A percentile compares a stretch with the other conserved stretches of the same genome.
Conservation (phyloP, 371 early-diverging fungal species). For the Rhizopus delemar region DNA sequence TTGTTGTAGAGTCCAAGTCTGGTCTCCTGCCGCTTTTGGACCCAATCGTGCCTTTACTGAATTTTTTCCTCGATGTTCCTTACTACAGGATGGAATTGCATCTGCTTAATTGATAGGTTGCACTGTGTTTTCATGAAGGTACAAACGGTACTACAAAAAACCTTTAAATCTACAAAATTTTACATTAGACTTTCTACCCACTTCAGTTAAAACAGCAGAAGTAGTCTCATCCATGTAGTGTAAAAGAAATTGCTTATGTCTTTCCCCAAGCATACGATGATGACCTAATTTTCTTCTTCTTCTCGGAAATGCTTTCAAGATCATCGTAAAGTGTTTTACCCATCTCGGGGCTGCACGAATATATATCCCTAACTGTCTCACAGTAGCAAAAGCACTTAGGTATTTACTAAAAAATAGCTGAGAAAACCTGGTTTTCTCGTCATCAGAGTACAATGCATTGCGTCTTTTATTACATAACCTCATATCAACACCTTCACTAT, state of each 20-base stretch:
- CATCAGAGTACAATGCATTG: neutral
- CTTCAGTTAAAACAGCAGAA: conserved; percentile 1
- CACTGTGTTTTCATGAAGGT: neutral
- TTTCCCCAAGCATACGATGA: conserved; percentile 2
- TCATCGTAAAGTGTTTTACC: conserved; percentile 13
- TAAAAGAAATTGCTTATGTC: neutral
- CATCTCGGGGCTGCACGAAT: neutral
- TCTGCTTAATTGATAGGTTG: conserved; percentile 6
- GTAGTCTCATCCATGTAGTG: conserved; percentile 3
- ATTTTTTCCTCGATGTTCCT: neutral
- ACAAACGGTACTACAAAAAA: too few species aligned
- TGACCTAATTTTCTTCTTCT: neutral
- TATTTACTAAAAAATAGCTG: neutral
- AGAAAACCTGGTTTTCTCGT: neutral
- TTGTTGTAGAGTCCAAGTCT: conserved; percentile 5
- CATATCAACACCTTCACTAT: neutral
- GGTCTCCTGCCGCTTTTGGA: conserved; percentile 2
- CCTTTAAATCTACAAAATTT: too few species aligned
- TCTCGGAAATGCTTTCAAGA: conserved; percentile 8
- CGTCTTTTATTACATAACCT: neutral
- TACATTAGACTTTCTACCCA: neutral
- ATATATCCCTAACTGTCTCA: neutral
- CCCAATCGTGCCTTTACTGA: conserved; percentile 10
- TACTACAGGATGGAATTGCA: neutral
- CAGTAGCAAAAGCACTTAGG: neutral